Conservation (phyloP, 2,329 filamentous ascomycete species). For the Exophiala sideris region DNA sequence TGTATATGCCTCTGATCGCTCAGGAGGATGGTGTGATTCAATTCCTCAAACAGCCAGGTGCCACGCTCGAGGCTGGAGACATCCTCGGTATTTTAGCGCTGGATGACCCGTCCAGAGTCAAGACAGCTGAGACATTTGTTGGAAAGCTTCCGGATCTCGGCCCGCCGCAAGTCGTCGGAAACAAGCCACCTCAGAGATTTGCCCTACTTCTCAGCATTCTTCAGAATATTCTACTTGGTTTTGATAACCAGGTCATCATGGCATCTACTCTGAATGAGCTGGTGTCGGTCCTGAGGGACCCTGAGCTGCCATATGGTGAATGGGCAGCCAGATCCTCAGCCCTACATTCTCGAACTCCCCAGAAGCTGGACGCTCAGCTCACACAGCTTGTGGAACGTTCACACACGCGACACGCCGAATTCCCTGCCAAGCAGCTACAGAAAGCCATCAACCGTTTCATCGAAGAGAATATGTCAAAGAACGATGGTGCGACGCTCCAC, state of each 20-base stretch:
- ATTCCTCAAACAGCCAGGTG: constrained; percentile 97
- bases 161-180: constrained; percentile 79
- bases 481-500: constrained; percentile 71
- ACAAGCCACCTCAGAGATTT: constrained; percentile 88
- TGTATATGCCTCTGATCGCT: constrained; percentile 98
- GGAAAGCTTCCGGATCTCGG: constrained; percentile 86
- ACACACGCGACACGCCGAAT: constrained; percentile 73
- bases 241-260: constrained; percentile 98
- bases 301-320: constrained; percentile 90
- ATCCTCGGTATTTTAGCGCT: constrained; percentile 96
- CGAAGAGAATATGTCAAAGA: constrained; percentile 73
- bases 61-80: constrained; percentile 95
- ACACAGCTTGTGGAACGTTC: constrained; percentile 82
- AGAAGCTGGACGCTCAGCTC: constrained; percentile 81
- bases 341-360: constrained; percentile 94
- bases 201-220: constrained; percentile 72
- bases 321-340: constrained; percentile 96
- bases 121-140: constrained; percentile 91
- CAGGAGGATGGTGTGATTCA: constrained; percentile 95
- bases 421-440: constrained; percentile 81
- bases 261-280: constrained; percentile 77
- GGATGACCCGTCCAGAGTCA: constrained; percentile 92
- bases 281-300: constrained; percentile 82
- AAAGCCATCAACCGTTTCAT: constrained; percentile 86
- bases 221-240: constrained; percentile 83